Evolutionary conservation across 2,329 filamentous ascomycete genomes (phyloP), one percentile per base, ranked within the genome.

Genomic region (Aspergillus hortae): DNA sequence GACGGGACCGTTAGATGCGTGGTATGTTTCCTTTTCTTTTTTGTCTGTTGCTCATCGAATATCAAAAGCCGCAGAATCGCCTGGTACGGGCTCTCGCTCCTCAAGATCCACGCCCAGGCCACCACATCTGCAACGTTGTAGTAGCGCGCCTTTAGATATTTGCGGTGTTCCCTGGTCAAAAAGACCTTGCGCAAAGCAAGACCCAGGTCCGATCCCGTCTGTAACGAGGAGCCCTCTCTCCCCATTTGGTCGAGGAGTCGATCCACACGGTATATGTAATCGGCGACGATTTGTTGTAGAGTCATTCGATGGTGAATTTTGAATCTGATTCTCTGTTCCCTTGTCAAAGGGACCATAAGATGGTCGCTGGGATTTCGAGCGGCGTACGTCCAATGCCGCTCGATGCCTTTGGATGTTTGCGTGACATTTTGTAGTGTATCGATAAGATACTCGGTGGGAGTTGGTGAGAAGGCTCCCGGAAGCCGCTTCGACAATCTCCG

Each of bases 41-140:
- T 50, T 15, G 67, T 57, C 19, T 32, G 40, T 5, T 52, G 27
- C 15, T 60, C 52, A 49, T 70, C 66, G 19, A 72, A 51, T 4
- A 58, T 45, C 44, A 69, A 59, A 17, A 77, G 58, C 25, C 75
- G 68, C 36, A 65, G 56, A 23, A 66, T 63, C n/a, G 74, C 70
- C 38, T 64, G 60, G 35, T 71, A 66, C 4, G 67, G 38, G 17
- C 62, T 64, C 4, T 61, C 55, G 47, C 73, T 69, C 21, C 66
- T 71, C 46, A 79, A 60, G 19, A 79, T 68, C 76, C 76, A 79
- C 15, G 74, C 69, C 76, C 76, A 79, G 15, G 64, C 58, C 51
- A 73, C 65, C 23, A 78, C 68, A 62, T 78, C 75, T 4, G 61
- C 56, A 15, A 63, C 57, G 43, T 64, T 65, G 56, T 72, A 75